Evolutionary conservation across 1,284 basidiomycete genomes (phyloP).

Genomic region (Pascua guehoae): DNA sequence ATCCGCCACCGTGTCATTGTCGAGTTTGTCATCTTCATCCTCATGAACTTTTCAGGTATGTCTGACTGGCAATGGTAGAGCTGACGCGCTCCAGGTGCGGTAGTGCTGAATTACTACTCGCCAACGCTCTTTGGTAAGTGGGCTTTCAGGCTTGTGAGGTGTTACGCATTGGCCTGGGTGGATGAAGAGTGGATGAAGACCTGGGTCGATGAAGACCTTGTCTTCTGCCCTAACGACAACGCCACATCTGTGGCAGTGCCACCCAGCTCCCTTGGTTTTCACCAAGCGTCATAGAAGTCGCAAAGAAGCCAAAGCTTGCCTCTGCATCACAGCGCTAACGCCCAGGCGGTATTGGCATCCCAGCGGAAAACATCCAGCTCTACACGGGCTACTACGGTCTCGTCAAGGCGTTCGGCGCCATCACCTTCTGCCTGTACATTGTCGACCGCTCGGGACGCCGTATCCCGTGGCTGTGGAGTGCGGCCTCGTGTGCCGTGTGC

Average conservation of each 20-base stretch:
- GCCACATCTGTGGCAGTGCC: too few species aligned
- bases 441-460: slow-evolving; percentile 38
- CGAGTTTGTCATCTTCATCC: slow-evolving; percentile 10
- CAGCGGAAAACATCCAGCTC: slow-evolving; percentile 31
- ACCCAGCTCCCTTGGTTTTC: too few species aligned
- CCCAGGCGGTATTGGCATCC: slow-evolving; percentile 29
- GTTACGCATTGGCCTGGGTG: too few species aligned
- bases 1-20: slow-evolving; percentile 11
- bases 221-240: too few species aligned
- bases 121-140: slow-evolving; percentile 29
- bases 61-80: background rate
- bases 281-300: too few species aligned
- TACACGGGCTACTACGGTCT: slow-evolving; percentile 50
- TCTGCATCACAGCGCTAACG: too few species aligned
- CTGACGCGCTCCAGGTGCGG: background rate
- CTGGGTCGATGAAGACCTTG: too few species aligned
- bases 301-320: too few species aligned
- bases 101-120: slow-evolving; percentile 28
- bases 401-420: slow-evolving; percentile 37
- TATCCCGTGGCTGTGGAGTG: slow-evolving; percentile 30
- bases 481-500: slow-evolving; percentile 18
- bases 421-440: slow-evolving; percentile 31
- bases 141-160: too few species aligned
- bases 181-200: too few species aligned
- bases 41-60: slow-evolving; percentile 9